Evolutionary conservation across 2,329 filamentous ascomycete genomes (phyloP).

Genomic region (Calonectria pauciramosa): DNA sequence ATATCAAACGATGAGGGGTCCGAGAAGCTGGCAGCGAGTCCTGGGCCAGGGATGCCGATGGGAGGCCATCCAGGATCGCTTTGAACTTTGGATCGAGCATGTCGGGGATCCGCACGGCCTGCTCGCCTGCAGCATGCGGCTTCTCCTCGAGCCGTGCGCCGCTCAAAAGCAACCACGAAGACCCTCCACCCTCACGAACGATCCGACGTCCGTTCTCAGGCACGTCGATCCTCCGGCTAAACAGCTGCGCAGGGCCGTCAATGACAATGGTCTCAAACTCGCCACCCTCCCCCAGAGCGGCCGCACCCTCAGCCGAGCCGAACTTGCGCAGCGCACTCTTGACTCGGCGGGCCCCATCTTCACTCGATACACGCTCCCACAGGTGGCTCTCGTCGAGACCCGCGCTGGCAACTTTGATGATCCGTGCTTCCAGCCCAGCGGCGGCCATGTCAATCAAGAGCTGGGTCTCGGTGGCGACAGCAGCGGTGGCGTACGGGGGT

Average conservation of each 20-base stretch:
- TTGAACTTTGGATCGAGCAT: conserved; percentile 76
- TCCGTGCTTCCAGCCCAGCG: conserved; percentile 85
- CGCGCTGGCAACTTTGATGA: conserved; percentile 95
- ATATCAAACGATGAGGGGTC: conserved; percentile 4
- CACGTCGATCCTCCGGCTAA: conserved; percentile 79
- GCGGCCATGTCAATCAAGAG: conserved; percentile 86
- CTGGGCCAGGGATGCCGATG: conserved; percentile 23
- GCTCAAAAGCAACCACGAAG: conserved; percentile 76
- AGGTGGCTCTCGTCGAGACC: conserved; percentile 86
- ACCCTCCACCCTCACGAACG: conserved; percentile 80
- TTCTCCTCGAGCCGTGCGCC: conserved; percentile 68
- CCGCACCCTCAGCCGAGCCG: conserved; percentile 75
- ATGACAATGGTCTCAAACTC: conserved; percentile 96
- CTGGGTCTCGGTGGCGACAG: conserved; percentile 62
- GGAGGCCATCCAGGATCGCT: conserved; percentile 53
- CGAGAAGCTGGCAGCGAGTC: conserved; percentile 21
- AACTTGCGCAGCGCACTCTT: conserved; percentile 74
- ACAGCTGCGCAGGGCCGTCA: conserved; percentile 80
- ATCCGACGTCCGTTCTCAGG: conserved; percentile 64
- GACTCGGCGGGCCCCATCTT: conserved; percentile 61
- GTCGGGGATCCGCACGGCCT: conserved; percentile 68
- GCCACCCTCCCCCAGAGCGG: conserved; percentile 87
- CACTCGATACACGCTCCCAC: conserved; percentile 82
- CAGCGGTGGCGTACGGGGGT: conserved; percentile 51
- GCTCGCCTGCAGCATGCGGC: conserved; percentile 29